A percentile compares a stretch with the other conserved stretches of the same genome.
Evolutionary conservation across 139 green algal genomes (phyloP).

Genomic region (Chlamydomonas sp.): DNA sequence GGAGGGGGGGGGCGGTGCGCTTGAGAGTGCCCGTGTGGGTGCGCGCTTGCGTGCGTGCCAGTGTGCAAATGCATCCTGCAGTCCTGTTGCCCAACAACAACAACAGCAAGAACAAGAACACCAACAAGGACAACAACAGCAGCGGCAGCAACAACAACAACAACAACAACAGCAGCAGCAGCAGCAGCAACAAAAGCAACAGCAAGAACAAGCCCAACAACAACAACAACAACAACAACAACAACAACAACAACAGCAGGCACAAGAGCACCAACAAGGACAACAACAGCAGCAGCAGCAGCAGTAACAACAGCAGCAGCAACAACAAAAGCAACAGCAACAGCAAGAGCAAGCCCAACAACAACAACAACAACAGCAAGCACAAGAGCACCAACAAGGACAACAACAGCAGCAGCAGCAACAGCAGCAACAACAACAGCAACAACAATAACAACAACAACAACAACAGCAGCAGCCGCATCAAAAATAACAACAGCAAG

Average conservation of each 20-base stretch:
- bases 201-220: neutral
- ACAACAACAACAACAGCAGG: neutral
- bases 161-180: neutral
- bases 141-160: neutral
- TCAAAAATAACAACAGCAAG: neutral
- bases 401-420: neutral
- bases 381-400: neutral
- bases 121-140: neutral
- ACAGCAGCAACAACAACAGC: neutral
- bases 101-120: slow-evolving; percentile 4
- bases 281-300: neutral
- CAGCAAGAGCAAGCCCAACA: neutral
- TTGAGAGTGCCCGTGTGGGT: no score
- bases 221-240: neutral
- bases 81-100: no score
- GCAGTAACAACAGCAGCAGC: neutral
- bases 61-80: no score
- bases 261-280: neutral
- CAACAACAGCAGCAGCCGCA: neutral
- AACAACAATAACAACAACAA: neutral
- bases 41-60: no score
- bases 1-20: no score
- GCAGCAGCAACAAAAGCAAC: neutral
- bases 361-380: neutral
- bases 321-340: neutral